Evolutionary conservation across 768 basidiomycete genomes (phyloP).

Genomic region (Tulasnella sp.): DNA sequence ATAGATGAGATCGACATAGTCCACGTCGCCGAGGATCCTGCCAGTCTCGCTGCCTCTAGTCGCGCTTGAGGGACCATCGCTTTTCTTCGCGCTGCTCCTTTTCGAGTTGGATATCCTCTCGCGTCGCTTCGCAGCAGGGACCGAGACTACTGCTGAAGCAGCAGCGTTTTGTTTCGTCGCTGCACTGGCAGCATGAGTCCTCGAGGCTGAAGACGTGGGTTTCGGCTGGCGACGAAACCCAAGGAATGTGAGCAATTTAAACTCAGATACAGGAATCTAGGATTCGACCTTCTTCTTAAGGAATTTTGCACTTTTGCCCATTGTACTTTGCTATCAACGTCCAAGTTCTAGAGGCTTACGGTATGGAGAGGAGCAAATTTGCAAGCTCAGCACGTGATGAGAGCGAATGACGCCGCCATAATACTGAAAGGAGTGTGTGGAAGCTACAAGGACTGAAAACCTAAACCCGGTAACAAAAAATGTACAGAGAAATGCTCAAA

Average conservation of each 20-base stretch:
- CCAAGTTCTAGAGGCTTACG: not conserved
- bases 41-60: not conserved
- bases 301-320: constrained; percentile 13
- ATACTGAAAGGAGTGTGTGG: not conserved
- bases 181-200: not conserved
- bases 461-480: not conserved
- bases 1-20: constrained; percentile 20
- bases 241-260: not conserved
- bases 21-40: constrained; percentile 13
- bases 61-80: not conserved
- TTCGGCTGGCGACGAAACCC: not conserved
- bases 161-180: not conserved
- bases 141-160: not conserved
- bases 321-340: not conserved
- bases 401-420: constrained; percentile 6
- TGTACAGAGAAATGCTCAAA: not conserved
- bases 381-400: not conserved
- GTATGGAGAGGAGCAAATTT: not conserved
- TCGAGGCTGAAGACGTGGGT: not conserved
- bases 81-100: not conserved
- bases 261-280: not conserved
- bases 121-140: not conserved
- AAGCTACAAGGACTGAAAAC: no score
- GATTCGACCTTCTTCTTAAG: constrained; percentile 12
- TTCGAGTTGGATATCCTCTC: constrained; percentile 11